These are phyloP conservation scores for Xylaria grammica DNA, from an alignment of 495 filamentous ascomycete species.

Conservation along the genomic window DNA sequence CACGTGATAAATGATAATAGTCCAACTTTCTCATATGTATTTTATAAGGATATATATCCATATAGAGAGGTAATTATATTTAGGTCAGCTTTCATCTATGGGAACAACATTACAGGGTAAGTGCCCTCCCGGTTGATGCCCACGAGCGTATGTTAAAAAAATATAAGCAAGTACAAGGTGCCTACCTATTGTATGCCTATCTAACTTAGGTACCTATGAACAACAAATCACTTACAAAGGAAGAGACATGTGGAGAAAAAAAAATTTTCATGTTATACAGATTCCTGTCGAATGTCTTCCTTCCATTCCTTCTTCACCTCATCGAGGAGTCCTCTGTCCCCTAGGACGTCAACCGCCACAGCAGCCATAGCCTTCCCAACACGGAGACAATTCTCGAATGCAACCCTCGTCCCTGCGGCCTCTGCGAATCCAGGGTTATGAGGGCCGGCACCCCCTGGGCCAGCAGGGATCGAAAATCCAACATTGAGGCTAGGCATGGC, in stretches of 20 bases:
- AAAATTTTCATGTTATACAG: background rate
- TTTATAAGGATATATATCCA: no score
- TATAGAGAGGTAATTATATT: no score
- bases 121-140: background rate
- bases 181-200: no score
- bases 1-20: no score
- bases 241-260: background rate
- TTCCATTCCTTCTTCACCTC: conserved; percentile 39
- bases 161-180: no score
- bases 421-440: conserved; percentile 67
- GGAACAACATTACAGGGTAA: background rate
- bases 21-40: no score
- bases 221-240: no score
- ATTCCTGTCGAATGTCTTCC: conserved; percentile 24
- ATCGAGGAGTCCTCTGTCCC: conserved; percentile 49
- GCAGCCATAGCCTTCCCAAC: conserved; percentile 63
- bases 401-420: conserved; percentile 58
- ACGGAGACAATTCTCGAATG: conserved; percentile 56
- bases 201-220: no score
- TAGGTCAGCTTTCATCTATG: no score
- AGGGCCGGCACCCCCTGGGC: conserved; percentile 51
- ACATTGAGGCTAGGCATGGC: conserved; percentile 65
- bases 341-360: conserved; percentile 60
- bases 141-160: no score
- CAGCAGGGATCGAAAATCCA: conserved; percentile 60